Evolutionary conservation across 225 moss, liverwort and hornwort genomes (phyloP).

Genomic region (Sphagnum contortum): DNA sequence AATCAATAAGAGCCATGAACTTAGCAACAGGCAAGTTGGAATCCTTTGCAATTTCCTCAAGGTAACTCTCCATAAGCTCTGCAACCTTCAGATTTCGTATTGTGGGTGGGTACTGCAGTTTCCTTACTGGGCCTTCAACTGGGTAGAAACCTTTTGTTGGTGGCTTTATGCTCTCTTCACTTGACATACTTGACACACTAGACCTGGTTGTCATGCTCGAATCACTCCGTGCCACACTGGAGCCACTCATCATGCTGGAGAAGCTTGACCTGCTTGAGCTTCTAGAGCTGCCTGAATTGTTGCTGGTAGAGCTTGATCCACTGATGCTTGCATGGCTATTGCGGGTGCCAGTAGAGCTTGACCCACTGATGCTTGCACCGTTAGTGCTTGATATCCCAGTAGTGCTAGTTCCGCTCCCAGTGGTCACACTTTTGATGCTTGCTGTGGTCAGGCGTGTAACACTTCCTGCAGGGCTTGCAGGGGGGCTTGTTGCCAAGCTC

Average conservation of each 20-base stretch:
- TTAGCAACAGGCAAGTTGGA: slow-evolving; percentile 56
- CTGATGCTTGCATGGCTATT: slow-evolving; percentile 20
- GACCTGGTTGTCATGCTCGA: slow-evolving; percentile 16
- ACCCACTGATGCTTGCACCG: slow-evolving; percentile 7
- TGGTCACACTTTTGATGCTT: too few species aligned
- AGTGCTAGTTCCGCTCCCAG: too few species aligned
- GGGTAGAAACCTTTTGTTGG: too few species aligned
- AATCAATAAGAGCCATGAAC: slow-evolving; percentile 72
- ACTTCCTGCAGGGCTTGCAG: slow-evolving; percentile 17
- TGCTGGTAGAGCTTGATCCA: slow-evolving; percentile 2
- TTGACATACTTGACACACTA: slow-evolving; percentile 16
- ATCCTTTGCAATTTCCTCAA: slow-evolving; percentile 83
- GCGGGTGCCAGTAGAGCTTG: slow-evolving; percentile 22
- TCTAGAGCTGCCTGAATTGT: too few species aligned
- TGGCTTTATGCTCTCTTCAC: slow-evolving; percentile 4
- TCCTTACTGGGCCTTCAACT: slow-evolving; percentile 21
- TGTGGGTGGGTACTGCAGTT: slow-evolving; percentile 29
- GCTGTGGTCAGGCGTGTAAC: too few species aligned
- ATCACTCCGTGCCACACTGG: slow-evolving; percentile 2
- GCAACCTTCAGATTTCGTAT: slow-evolving; percentile 69
- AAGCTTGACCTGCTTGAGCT: slow-evolving; percentile 11
- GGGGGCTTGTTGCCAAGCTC: slow-evolving; percentile 20
- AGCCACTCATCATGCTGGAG: slow-evolving; percentile 15
- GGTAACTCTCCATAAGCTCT: slow-evolving; percentile 77
- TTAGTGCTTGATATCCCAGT: too few species aligned